Evolutionary conservation across 164 flowering plant species (phyloP), one percentile per base, ranked within the genome.

Genomic region (Berberis thunbergii): DNA sequence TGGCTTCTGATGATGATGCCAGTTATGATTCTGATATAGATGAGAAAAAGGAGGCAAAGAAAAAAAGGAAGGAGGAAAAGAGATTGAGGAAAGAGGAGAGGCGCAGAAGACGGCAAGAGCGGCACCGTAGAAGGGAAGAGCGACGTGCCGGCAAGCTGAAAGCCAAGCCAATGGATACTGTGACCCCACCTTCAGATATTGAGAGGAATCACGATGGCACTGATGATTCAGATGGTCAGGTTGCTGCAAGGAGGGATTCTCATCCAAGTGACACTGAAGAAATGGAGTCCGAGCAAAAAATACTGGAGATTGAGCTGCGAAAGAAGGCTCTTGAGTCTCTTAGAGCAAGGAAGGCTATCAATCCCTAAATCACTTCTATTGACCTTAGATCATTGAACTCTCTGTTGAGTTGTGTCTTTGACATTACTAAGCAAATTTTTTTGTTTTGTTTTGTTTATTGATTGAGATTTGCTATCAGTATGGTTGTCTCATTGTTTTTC

Each of bases 301-400:
- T 65, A 70, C 89, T 91, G 62, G 99, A 95, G 83, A 87, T 86
- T 57, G 99, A 87, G 75, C 73, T 95, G 61, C 83, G 99, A 72
- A 81, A 86, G 59, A 95, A 87, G 79, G 99, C 99, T 64, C 84
- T 91, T 60, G 92, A 91, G 73, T 80, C 91, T 11, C 84, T 87
- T 38, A 80, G 85, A 76, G 99, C 99, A 59, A 91, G 88, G 83
- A 91, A 82, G 84, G 92, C 87, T 71, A 59, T 71, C 54, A 63
- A 73, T 63, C 80, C 69, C 46, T 88, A 64, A 81, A 67, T 64
- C 53, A 66, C 44, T 59, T 66, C n/a, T 45, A 71, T 56, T 58
- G 65, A 57, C 57, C 42, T 65, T 49, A 67, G 65, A 65, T 62
- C 49, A 58, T 71, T 69, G 10, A 42, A 11, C n/a, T 52, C n/a